These are phyloP conservation scores for Priceomyces melissophilus DNA, from an alignment of 805 yeast genomes.

Conservation along the genomic window DNA sequence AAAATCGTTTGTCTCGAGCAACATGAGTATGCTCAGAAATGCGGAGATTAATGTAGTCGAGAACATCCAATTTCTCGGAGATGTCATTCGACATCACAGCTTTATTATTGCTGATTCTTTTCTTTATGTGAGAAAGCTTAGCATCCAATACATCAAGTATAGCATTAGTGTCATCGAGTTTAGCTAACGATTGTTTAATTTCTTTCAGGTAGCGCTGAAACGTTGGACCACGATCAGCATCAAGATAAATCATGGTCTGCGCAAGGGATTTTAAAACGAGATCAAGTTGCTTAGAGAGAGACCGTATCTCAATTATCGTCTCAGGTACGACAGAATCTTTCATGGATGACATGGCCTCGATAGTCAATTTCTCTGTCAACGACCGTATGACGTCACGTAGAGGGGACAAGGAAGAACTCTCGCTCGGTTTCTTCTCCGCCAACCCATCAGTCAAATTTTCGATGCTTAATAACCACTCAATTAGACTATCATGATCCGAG, in stretches of 20 bases:
- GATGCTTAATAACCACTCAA: conserved; percentile 25
- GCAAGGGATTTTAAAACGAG: conserved; percentile 16
- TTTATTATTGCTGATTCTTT: conserved; percentile 23
- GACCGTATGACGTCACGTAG: conserved; percentile 3
- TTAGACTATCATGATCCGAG: conserved; percentile 23
- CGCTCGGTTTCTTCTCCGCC: conserved; percentile 4
- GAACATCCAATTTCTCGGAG: conserved; percentile 23
- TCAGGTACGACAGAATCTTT: not conserved
- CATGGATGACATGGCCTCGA: not conserved
- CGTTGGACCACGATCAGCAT: conserved; percentile 13
- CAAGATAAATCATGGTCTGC: conserved; percentile 17
- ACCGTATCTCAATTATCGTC: conserved; percentile 11
- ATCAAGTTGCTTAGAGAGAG: conserved; percentile 16
- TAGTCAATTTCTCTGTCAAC: conserved; percentile 2
- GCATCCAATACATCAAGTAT: conserved; percentile 23
- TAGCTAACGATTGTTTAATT: conserved; percentile 23
- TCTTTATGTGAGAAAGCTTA: conserved; percentile 22
- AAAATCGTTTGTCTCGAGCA: conserved; percentile 24
- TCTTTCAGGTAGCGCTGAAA: conserved; percentile 20
- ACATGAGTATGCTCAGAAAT: conserved; percentile 25
- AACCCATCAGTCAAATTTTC: conserved; percentile 20
- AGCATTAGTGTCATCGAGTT: conserved; percentile 24
- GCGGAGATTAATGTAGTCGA: conserved; percentile 28
- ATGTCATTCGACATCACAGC: conserved; percentile 22
- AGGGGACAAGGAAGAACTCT: conserved; percentile 4